Base-by-base conservation (phyloP, 148 eudicot species). In the Arctostaphylos glauca region DNA sequence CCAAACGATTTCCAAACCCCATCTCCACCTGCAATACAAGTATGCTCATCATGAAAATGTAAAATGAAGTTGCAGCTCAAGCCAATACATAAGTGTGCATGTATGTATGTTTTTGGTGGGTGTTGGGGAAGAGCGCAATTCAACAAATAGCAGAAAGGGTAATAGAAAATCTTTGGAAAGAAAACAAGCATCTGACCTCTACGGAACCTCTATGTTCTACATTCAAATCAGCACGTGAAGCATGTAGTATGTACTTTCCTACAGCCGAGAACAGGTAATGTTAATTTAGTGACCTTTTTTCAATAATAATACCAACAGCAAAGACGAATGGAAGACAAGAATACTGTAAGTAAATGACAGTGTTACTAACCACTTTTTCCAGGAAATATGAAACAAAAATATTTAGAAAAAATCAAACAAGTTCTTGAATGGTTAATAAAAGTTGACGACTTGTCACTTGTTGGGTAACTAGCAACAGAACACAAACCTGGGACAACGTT, bases 221-320 rank as follows among this genome's bases (percentile, higher is more conserved):
- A 85, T 87, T 87, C 87, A 93, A 81, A 84, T 93, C 94, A 88
- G 86, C 87, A 84, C 89, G 96, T 41, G 96, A 92, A 87, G 99
- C 98, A 75, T 81, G 89, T 81, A 97, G 79, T 79, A 82, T 90
- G 88, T 94, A 97, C 74, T 87, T 93, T 71, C 99, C 99, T 97
- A 86, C 89, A 89, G 43, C 60, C 82, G 88, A 44, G 80, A 74
- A 73, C 56, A 76, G 62, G 25, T 74, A 78, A 18, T 47, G 81
- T 58, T 79, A 78, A 50, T 12, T 13, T 15, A 53, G 15, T 25
- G 48, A 54, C 38, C 58, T n/a, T 59, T 44, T 56, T 41, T 55
- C 56, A 7, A 44, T 41, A 46, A 77, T 6, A n/a, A 72, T 18
- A 67, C 15, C 10, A 66, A 67, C 43, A 25, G 43, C 43, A 66